Conservation (phyloP, 1,139 yeast genomes). For the Debaryomycetaceae sp. region DNA sequence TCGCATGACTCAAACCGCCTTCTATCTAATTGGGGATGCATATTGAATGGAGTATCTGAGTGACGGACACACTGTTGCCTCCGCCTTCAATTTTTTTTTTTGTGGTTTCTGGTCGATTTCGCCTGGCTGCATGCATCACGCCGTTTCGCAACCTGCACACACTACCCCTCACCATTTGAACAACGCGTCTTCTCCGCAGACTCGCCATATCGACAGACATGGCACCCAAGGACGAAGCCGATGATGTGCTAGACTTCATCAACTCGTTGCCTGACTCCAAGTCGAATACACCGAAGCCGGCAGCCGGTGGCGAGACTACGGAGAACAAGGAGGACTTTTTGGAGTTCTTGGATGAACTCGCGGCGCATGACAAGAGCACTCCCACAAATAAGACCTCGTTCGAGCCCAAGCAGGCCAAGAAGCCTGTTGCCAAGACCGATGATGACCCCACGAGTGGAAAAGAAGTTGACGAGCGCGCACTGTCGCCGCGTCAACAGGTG, state of each 20-base stretch:
- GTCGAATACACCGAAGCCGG: conserved; percentile 31
- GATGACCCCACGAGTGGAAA: not conserved
- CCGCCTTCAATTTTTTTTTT: not conserved
- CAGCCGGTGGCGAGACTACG: conserved; percentile 16
- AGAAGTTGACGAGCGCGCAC: not conserved
- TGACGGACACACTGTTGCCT: not conserved
- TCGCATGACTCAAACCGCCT: conserved; percentile 58
- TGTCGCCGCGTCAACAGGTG: conserved; percentile 11
- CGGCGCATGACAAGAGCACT: conserved; percentile 37
- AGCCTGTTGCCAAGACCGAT: not conserved
- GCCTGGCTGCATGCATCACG: too few species aligned
- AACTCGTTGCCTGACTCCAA: conserved; percentile 79
- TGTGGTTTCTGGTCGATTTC: not conserved
- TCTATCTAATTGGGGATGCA: conserved; percentile 49
- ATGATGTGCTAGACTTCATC: conserved; percentile 84
- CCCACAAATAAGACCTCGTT: conserved; percentile 10
- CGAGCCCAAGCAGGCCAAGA: conserved; percentile 8
- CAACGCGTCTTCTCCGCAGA: too few species aligned
- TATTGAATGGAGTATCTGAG: conserved; percentile 12
- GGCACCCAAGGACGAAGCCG: conserved; percentile 38
- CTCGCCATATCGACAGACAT: too few species aligned
- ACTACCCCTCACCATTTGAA: too few species aligned
- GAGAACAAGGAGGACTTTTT: conserved; percentile 69
- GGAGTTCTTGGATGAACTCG: conserved; percentile 83
- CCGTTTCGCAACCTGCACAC: too few species aligned